Percentiles rank a stretch among this genome's conserved stretches.
These are phyloP conservation scores for Pholiota adiposa DNA, from an alignment of 1,284 basidiomycete species.

Conservation along the genomic window DNA sequence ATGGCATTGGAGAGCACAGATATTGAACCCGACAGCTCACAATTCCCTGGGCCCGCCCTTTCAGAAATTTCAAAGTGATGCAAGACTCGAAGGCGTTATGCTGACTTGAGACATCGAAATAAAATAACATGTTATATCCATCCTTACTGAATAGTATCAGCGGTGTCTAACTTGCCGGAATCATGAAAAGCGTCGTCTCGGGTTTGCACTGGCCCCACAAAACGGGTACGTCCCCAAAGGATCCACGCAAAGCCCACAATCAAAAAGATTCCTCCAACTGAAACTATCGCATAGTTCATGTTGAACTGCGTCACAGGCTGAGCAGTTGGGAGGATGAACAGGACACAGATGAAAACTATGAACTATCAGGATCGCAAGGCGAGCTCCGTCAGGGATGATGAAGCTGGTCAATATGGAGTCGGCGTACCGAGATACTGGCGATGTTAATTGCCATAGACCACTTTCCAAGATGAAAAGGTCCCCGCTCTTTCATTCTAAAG, in stretches of 20 bases:
- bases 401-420: background rate
- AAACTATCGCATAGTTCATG: conserved; percentile 69
- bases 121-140: too few species aligned
- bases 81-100: too few species aligned
- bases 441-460: conserved; percentile 60
- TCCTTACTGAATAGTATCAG: background rate
- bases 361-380: conserved; percentile 39
- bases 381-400: background rate
- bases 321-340: conserved; percentile 65
- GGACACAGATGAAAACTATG: conserved; percentile 54
- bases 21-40: too few species aligned
- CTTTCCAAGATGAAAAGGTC: conserved; percentile 57
- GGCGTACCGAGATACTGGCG: conserved; percentile 45
- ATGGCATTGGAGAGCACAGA: too few species aligned
- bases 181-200: conserved; percentile 14
- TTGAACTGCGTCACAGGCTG: conserved; percentile 59
- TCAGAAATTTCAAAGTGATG: too few species aligned
- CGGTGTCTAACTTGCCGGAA: background rate
- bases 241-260: conserved; percentile 47
- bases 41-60: too few species aligned
- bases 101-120: too few species aligned
- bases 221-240: conserved; percentile 42
- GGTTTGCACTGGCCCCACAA: conserved; percentile 39
- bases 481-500: conserved; percentile 46
- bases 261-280: conserved; percentile 48